Conservation (phyloP, 805 yeast genomes). For the Pichia thaimueangensis region DNA sequence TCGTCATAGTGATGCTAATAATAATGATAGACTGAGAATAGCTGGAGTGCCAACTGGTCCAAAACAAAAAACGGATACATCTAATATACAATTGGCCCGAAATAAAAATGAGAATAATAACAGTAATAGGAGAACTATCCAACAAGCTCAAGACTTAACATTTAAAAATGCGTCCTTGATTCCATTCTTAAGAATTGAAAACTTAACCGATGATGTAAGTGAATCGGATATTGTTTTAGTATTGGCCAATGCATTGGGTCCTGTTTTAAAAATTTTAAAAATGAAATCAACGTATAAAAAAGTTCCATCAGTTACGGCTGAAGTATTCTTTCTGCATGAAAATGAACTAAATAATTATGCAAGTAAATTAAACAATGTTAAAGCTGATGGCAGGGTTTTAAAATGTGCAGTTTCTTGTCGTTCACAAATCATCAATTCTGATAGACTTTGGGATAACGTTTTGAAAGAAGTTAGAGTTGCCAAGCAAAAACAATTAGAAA, state of each 20-base stretch:
- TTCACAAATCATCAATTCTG: constrained; percentile 11
- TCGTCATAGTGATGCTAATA: no score
- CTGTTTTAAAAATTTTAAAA: constrained; percentile 14
- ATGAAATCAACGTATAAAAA: background rate
- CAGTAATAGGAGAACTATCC: background rate
- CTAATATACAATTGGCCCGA: no score
- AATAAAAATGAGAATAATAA: no score
- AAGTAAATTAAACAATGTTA: constrained; percentile 7
- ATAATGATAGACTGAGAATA: no score
- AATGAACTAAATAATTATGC: constrained; percentile 8
- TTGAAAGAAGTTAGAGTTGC: constrained; percentile 10
- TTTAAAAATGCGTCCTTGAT: constrained; percentile 22
- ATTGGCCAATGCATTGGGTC: constrained; percentile 19
- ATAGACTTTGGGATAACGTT: constrained; percentile 10
- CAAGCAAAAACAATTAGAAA: no score
- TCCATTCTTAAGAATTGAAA: constrained; percentile 26
- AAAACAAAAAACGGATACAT: no score
- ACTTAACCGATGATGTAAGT: constrained; percentile 28
- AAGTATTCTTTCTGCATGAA: constrained; percentile 15
- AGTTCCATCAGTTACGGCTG: constrained; percentile 15
- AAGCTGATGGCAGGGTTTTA: constrained; percentile 16
- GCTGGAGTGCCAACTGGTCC: background rate
- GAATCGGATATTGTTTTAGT: constrained; percentile 25
- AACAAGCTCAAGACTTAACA: constrained; percentile 4
- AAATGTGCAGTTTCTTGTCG: constrained; percentile 9